Evolutionary conservation across 148 eudicot species (phyloP), one percentile per base, ranked within the genome.

Genomic region (Spergularia marina): DNA sequence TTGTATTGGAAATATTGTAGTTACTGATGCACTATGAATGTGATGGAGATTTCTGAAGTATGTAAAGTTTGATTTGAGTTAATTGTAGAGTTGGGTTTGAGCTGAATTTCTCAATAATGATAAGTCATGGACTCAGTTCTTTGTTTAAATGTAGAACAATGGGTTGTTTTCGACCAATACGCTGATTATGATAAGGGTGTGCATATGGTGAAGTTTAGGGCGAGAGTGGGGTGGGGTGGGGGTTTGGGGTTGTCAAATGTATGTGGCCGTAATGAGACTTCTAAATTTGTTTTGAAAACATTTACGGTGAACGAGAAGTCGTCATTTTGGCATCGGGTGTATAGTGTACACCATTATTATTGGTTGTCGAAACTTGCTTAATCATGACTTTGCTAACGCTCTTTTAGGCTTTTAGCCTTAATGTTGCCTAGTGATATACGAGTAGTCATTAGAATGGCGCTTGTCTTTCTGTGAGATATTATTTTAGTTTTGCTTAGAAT

Each of bases 51-150:
- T 13, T 54, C n/a, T 11, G 10, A 3, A 40, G 13, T 15, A 6
- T 70, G 49, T 55, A 65, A 65, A 73, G 25, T 72, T 21, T 10
- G 15, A 39, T 1, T 44, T 25, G 55, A 39, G 74, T 16, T 61
- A 16, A 53, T 58, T 60, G 9, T 15, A 52, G 53, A 59, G 39
- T 36, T 74, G 54, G 10, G 14, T 23, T 66, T n/a, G 56, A 60
- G 16, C 23, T 9, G 23, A n/a, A 25, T 14, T 71, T 63, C 14
- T 20, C 66, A 47, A 30, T 25, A 61, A 54, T 74, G 41, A 21
- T 61, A 61, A 44, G 47, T 47, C 65, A 74, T 75, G 70, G 82
- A 62, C 82, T 62, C 14, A 30, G 16, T 36, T 44, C 9, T 39
- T 59, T 30, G 34, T 21, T 53, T 41, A 8, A 70, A 36, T 4